A percentile compares a stretch with the other conserved stretches of the same genome.
These are phyloP conservation scores for Phytophthora hibernalis DNA, from an alignment of 352 stramenopile genomes.

Conservation along the genomic window DNA sequence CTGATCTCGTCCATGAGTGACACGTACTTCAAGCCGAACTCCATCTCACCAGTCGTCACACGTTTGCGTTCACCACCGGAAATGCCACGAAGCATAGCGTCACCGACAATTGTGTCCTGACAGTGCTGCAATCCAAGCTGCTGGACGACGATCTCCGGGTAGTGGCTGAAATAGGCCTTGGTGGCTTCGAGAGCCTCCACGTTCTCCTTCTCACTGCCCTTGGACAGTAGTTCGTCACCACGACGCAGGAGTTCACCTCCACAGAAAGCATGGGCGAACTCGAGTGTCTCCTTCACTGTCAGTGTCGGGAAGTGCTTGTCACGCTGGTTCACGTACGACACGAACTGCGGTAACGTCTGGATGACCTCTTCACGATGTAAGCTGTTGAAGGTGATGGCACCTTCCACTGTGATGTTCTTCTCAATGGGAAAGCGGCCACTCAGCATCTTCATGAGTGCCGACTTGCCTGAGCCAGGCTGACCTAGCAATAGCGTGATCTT, in stretches of 20 bases:
- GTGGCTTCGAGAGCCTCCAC: conserved; percentile 12
- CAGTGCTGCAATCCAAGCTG: conserved; percentile 41
- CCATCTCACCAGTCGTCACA: conserved; percentile 87
- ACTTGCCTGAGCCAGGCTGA: conserved; percentile 13
- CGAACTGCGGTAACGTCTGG: conserved; percentile 45
- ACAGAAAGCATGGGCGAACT: conserved; percentile 53
- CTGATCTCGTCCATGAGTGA: conserved; percentile 92
- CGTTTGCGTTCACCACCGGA: conserved; percentile 69
- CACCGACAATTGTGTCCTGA: conserved; percentile 67
- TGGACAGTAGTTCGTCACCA: conserved; percentile 7
- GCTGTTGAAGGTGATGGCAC: not conserved
- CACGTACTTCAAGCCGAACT: conserved; percentile 72
- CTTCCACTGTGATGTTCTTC: not conserved
- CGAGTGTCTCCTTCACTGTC: conserved; percentile 61
- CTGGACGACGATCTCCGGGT: conserved; percentile 25
- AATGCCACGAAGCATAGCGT: conserved; percentile 61
- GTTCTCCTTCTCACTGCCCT: conserved; percentile 17
- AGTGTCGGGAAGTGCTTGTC: conserved; percentile 62
- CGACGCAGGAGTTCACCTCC: conserved; percentile 15
- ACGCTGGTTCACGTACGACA: conserved; percentile 51
- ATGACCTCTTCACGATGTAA: conserved; percentile 30
- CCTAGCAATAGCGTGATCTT: conserved; percentile 42
- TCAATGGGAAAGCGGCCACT: conserved; percentile 2
- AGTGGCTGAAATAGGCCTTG: conserved; percentile 17
- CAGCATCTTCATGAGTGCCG: conserved; percentile 43